Conservation (phyloP, 2,329 filamentous ascomycete genomes). For the Phialophora verrucosa region DNA sequence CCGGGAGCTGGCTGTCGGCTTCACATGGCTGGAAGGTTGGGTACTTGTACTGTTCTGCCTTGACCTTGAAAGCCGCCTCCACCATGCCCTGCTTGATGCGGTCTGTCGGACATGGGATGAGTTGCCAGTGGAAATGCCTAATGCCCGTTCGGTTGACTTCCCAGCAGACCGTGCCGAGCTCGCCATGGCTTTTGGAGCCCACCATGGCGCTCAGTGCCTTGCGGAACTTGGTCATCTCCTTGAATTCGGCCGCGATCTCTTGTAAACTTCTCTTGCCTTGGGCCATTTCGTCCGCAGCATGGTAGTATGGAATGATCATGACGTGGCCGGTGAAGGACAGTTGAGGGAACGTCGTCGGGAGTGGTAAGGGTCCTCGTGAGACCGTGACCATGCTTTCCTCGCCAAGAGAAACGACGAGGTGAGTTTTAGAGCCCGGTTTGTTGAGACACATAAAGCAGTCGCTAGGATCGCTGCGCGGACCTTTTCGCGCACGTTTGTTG, state of each 20-base stretch:
- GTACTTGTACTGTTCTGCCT: constrained; percentile 76
- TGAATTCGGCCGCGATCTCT: constrained; percentile 63
- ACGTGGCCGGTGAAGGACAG: constrained; percentile 83
- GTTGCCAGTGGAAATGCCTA: constrained; percentile 93
- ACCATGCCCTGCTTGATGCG: constrained; percentile 75
- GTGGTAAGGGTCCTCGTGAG: constrained; percentile 86
- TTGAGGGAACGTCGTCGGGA: constrained; percentile 70
- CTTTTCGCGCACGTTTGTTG: constrained; percentile 52
- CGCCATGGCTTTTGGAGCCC: constrained; percentile 48
- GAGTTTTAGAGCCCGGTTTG: constrained; percentile 79
- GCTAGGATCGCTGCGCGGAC: constrained; percentile 63
- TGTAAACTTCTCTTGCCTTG: constrained; percentile 67
- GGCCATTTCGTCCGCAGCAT: constrained; percentile 64
- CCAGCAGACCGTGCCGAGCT: constrained; percentile 84
- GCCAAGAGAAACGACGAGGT: constrained; percentile 89
- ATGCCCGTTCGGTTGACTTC: constrained; percentile 83
- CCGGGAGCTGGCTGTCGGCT: constrained; percentile 49
- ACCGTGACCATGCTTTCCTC: constrained; percentile 87
- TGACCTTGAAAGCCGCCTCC: constrained; percentile 85
- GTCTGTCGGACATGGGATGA: constrained; percentile 74
- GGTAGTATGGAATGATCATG: constrained; percentile 86
- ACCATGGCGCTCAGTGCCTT: constrained; percentile 81
- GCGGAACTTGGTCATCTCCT: constrained; percentile 84
- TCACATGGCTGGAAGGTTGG: constrained; percentile 56
- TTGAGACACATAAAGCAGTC: constrained; percentile 96